phyloP scores from a whole-genome alignment of 164 flowering plant species.

The Saururus chinensis region DNA sequence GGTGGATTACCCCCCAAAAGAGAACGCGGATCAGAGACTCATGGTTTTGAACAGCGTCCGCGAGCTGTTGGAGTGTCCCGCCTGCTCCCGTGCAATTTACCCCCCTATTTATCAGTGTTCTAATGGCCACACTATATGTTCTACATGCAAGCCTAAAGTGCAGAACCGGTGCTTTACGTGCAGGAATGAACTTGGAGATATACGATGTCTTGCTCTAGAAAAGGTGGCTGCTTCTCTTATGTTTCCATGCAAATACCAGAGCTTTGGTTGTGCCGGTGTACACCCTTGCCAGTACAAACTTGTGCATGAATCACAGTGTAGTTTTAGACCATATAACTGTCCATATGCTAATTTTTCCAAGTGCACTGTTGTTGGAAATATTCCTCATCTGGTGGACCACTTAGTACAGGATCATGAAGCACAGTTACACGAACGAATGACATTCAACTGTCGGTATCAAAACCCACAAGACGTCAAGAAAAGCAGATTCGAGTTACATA shows the following conservation, averaged over 20 bases:
- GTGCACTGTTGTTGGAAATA: constrained; percentile 77
- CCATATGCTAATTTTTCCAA: constrained; percentile 97
- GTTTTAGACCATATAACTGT: constrained; percentile 71
- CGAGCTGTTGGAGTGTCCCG: constrained; percentile 87
- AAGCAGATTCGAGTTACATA: constrained; percentile 88
- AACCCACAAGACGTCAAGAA: too few relatives aligned
- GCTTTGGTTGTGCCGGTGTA: constrained; percentile 71
- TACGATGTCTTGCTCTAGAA: constrained; percentile 84
- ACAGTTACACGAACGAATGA: constrained; percentile 88
- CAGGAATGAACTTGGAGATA: constrained; percentile 91
- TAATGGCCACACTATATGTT: constrained; percentile 90
- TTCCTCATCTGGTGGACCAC: constrained; percentile 69
- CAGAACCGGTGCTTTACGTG: constrained; percentile 93
- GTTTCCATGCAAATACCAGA: constrained; percentile 88
- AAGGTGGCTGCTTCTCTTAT: constrained; percentile 91
- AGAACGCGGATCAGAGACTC: constrained; percentile 2
- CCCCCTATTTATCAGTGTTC: constrained; percentile 98
- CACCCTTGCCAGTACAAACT: constrained; percentile 89
- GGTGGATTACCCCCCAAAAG: background rate
- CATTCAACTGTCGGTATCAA: too few relatives aligned
- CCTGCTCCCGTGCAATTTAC: constrained; percentile 90
- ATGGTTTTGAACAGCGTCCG: constrained; percentile 64
- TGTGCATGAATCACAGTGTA: constrained; percentile 76
- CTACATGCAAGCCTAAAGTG: constrained; percentile 87
- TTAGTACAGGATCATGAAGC: constrained; percentile 84